These are phyloP conservation scores for Hanseniaspora lachancei DNA, from an alignment of 805 yeast genomes.

Conservation along the genomic window DNA sequence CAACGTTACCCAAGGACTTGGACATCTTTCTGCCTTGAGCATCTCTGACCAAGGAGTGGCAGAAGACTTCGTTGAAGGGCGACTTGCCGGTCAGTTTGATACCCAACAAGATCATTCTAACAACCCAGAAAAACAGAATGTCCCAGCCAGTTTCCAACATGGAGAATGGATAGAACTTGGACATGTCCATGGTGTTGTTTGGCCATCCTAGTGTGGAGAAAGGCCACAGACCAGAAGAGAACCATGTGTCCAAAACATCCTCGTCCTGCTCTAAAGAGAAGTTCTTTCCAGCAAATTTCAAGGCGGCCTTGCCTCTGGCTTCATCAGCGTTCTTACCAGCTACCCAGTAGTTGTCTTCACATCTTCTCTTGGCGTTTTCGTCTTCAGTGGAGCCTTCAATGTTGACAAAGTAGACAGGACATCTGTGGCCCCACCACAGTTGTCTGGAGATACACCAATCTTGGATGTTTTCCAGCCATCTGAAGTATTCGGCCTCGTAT, in stretches of 20 bases:
- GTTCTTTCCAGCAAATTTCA: slow-evolving; percentile 54
- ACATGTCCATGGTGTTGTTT: slow-evolving; percentile 56
- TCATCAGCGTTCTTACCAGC: slow-evolving; percentile 76
- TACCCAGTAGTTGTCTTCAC: slow-evolving; percentile 70
- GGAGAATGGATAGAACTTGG: slow-evolving; percentile 74
- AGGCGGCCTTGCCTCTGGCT: slow-evolving; percentile 68
- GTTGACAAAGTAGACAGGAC: slow-evolving; percentile 83
- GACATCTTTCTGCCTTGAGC: slow-evolving; percentile 99
- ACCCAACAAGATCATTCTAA: slow-evolving; percentile 89
- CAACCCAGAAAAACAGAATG: slow-evolving; percentile 96
- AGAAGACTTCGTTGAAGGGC: slow-evolving; percentile 93
- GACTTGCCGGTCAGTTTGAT: slow-evolving; percentile 77
- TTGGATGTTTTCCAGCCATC: slow-evolving; percentile 90
- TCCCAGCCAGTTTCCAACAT: slow-evolving; percentile 99
- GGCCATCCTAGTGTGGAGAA: slow-evolving; percentile 97
- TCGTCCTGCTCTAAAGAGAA: slow-evolving; percentile 86
- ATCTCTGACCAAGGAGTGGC: slow-evolving; percentile 96
- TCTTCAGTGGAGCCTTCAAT: slow-evolving; percentile 52
- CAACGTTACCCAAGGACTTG: slow-evolving; percentile 89
- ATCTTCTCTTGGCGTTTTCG: slow-evolving; percentile 36
- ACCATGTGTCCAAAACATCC: slow-evolving; percentile 98
- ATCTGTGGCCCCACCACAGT: slow-evolving; percentile 95
- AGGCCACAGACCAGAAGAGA: slow-evolving; percentile 97
- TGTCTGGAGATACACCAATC: slow-evolving; percentile 99
- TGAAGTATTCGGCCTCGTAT: slow-evolving; percentile 85